A percentile compares a stretch with the other conserved stretches of the same genome.
Evolutionary conservation across 176 grass and related monocot genomes (phyloP).

Genomic region (Raddia distichophylla): DNA sequence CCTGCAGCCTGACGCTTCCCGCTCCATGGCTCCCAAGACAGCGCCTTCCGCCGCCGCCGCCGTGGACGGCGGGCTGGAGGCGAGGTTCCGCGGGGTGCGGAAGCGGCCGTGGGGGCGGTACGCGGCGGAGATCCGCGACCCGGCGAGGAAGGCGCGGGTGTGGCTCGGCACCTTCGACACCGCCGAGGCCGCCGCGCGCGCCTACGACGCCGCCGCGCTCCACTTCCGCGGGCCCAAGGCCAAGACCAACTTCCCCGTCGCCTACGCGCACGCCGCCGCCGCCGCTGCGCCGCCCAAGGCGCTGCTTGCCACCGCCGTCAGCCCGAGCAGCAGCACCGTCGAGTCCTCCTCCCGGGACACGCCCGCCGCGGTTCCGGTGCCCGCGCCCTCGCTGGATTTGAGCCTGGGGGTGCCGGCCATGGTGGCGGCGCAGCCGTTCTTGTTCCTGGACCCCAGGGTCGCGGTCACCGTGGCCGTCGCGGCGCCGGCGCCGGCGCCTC

Average conservation of each 20-base stretch:
- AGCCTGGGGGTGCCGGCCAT: conserved; percentile 41
- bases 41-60: not conserved
- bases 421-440: conserved; percentile 46
- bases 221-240: conserved; percentile 87
- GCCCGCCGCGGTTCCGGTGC: conserved; percentile 23
- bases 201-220: conserved; percentile 82
- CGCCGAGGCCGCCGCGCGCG: conserved; percentile 77
- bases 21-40: conserved; percentile 64
- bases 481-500: conserved; percentile 8
- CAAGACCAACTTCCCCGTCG: conserved; percentile 79
- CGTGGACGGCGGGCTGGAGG: conserved; percentile 50
- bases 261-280: not conserved
- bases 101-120: conserved; percentile 90
- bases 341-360: conserved; percentile 66
- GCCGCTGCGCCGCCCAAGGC: conserved; percentile 19
- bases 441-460: conserved; percentile 57
- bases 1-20: conserved; percentile 21
- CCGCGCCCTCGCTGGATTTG: conserved; percentile 49
- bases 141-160: conserved; percentile 69
- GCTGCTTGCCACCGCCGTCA: not conserved
- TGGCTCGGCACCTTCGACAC: conserved; percentile 99
- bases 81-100: conserved; percentile 77
- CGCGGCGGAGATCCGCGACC: conserved; percentile 93
- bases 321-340: conserved; percentile 74
- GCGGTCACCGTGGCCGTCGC: conserved; percentile 58